Base-by-base conservation (phyloP, 208 protist species). In the Acanthamoeba triangularis region DNA sequence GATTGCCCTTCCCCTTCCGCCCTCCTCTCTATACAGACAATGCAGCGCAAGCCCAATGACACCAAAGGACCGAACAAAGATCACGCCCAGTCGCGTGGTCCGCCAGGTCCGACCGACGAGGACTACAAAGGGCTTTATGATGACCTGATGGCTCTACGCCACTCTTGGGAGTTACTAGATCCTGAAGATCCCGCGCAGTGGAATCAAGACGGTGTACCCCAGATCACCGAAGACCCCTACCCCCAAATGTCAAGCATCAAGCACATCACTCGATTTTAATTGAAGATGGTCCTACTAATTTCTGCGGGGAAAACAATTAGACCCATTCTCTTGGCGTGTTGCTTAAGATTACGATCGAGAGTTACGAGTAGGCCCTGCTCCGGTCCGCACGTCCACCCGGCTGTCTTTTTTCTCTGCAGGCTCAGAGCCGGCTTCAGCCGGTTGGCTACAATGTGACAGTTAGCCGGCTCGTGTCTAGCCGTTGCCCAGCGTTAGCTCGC, bases 181-280 rank as follows among this genome's bases (percentile, higher is more conserved):
- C 61, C 61, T 67, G 61, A 67, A 67, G 61, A 67, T 67, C 16
- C 61, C 61, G 16, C 61, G 61, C 61, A 28, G 61, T 67, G 61
- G 61, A 67, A 23, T 67, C 61, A 23, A 67, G 61, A 63, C 56
- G 56, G 56, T 20, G 56, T 67, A 23, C 61, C 61, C 61, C 61
- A 67, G 61, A 67, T 67, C 61, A 67, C 61, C 61, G 16, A 67
- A 63, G 56, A 63, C 56, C 56, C 56, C 56, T 63, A 63, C 56
- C 56, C 56, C 56, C 56, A 63, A 63, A 63, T 63, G 56, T 63
- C 56, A 63, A 63, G 56, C 56, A 63, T 63, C 56, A n/a, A n/a
- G n/a, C n/a, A n/a, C 63, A 69, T 69, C 63, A 69, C 7, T 69
- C 63, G 23, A 69, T 69, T 69, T 30, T 69, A 69, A 69, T 69